These are phyloP conservation scores for Plasmodium gonderi DNA, from an alignment of 169 alveolate genomes.

Conservation along the genomic window DNA sequence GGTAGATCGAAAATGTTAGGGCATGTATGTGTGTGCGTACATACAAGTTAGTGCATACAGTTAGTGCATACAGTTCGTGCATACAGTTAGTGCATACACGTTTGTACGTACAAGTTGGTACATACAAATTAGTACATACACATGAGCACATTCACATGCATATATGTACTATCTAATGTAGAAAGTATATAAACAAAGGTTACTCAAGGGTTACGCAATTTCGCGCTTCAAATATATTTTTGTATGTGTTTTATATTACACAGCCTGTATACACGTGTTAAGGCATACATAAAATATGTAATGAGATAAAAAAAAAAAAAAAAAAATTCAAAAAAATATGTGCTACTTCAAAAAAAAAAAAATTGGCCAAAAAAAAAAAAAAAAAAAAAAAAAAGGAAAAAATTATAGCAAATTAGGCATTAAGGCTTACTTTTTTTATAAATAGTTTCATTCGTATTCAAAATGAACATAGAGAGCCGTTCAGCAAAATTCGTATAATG, in stretches of 20 bases:
- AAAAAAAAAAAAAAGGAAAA: not conserved
- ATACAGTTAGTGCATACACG: not conserved
- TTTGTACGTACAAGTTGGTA: not conserved
- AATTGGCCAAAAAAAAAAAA: not conserved
- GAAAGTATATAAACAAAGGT: not conserved
- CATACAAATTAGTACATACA: not conserved
- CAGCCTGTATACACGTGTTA: not conserved
- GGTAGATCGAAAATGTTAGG: not conserved
- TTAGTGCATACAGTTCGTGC: too few species aligned
- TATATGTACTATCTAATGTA: not conserved
- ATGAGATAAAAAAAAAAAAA: not conserved
- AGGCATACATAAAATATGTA: not conserved
- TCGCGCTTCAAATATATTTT: not conserved
- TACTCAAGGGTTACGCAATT: not conserved
- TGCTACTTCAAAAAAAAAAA: conserved; percentile 15
- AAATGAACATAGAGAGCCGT: not conserved
- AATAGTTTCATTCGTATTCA: not conserved
- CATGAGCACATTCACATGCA: too few species aligned
- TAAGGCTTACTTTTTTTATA: not conserved
- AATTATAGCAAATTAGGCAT: not conserved
- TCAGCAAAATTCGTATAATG: not conserved
- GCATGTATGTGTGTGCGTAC: not conserved
- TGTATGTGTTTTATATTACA: not conserved
- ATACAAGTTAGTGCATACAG: too few species aligned
- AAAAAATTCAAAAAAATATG: not conserved